phyloP scores from a whole-genome alignment of 805 yeast genomes.

The Sugiyamaella lignohabitans region DNA sequence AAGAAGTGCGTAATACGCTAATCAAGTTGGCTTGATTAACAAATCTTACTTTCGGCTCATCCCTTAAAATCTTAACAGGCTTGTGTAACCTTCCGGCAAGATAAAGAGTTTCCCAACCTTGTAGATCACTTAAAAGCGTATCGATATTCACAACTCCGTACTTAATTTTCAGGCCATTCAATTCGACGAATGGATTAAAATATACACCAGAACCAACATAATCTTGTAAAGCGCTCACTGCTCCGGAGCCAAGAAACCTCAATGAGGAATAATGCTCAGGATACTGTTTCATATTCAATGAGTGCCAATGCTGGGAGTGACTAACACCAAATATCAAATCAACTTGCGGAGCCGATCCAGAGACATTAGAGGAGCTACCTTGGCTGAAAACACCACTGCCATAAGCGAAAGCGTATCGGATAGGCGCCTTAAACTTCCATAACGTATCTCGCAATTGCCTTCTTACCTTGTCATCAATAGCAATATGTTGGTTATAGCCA shows the following conservation, averaged over 20 bases:
- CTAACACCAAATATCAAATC: slow-evolving; percentile 82
- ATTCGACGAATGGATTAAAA: slow-evolving; percentile 80
- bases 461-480: slow-evolving; percentile 40
- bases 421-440: slow-evolving; percentile 60
- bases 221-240: slow-evolving; percentile 53
- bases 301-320: slow-evolving; percentile 71
- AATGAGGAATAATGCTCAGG: slow-evolving; percentile 75
- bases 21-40: slow-evolving; percentile 71
- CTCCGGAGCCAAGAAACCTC: slow-evolving; percentile 51
- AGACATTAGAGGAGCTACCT: slow-evolving; percentile 35
- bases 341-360: slow-evolving; percentile 53
- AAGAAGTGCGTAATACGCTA: slow-evolving; percentile 67
- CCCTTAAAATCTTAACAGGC: slow-evolving; percentile 74
- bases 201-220: slow-evolving; percentile 79
- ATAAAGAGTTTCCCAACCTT: slow-evolving; percentile 81
- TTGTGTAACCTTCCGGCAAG: slow-evolving; percentile 91
- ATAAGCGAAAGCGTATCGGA: slow-evolving; percentile 80
- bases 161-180: slow-evolving; percentile 58
- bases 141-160: slow-evolving; percentile 78
- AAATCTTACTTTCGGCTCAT: slow-evolving; percentile 54
- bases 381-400: slow-evolving; percentile 93
- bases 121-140: slow-evolving; percentile 57
- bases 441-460: slow-evolving; percentile 44
- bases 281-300: slow-evolving; percentile 55
- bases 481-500: slow-evolving; percentile 52